Evolutionary conservation across 306 rosid species (phyloP).

Genomic region (Pterocarpus macrocarpus): DNA sequence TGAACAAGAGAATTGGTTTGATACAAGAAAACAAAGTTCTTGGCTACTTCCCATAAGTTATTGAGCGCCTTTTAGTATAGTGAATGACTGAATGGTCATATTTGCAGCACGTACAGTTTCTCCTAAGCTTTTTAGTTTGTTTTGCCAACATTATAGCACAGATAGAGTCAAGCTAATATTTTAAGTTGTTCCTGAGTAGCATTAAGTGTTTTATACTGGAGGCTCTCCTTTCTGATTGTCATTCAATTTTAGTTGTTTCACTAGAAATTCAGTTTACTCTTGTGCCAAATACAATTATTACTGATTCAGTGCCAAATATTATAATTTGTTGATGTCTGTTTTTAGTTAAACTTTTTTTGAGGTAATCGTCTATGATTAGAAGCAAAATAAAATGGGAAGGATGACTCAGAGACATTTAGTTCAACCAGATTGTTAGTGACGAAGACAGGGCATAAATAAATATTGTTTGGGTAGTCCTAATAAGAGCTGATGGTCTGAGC

Average conservation of each 20-base stretch:
- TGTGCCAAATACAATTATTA: background rate
- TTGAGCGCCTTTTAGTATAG: background rate
- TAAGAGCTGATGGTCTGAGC: too few species aligned
- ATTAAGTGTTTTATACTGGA: background rate
- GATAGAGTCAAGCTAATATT: background rate
- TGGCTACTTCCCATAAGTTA: background rate
- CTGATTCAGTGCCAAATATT: too few species aligned
- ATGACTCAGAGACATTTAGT: too few species aligned
- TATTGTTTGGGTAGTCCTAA: too few species aligned
- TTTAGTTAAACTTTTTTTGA: too few species aligned
- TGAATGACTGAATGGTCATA: too few species aligned
- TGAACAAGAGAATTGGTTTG: background rate
- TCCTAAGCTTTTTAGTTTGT: conserved; percentile 7
- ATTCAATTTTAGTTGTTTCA: background rate
- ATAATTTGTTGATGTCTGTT: too few species aligned
- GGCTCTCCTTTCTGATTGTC: background rate
- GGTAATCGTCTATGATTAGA: too few species aligned
- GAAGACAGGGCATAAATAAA: too few species aligned
- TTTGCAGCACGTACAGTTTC: background rate
- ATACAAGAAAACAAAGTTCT: background rate
- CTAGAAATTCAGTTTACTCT: background rate
- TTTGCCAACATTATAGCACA: conserved; percentile 6
- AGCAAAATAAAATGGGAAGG: too few species aligned
- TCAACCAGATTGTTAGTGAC: too few species aligned
- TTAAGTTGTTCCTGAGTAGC: background rate